Evolutionary conservation across 768 basidiomycete species (phyloP).

Genomic region (Leccinum ochraceum): DNA sequence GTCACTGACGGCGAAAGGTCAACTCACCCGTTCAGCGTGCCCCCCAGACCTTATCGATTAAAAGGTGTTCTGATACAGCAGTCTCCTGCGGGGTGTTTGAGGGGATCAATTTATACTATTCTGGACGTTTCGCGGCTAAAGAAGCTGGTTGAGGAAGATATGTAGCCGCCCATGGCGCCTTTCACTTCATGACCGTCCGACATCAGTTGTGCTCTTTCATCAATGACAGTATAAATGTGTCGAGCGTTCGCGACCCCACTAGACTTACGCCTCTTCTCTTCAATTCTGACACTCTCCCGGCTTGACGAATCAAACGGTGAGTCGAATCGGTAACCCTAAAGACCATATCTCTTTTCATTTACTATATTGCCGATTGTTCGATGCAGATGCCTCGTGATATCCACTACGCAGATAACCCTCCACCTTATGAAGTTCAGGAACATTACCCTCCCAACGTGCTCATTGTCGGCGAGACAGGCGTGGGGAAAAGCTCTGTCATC

Average conservation of each 20-base stretch:
- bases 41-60: conserved; percentile 13
- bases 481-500: conserved; percentile 43
- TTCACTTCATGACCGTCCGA: neutral
- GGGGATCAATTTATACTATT: conserved; percentile 5
- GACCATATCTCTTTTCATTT: neutral
- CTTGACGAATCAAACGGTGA: conserved; percentile 12
- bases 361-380: neutral
- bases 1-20: conserved; percentile 8
- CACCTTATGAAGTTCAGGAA: conserved; percentile 21
- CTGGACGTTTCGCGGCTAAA: neutral
- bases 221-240: conserved; percentile 21
- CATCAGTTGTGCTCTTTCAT: neutral
- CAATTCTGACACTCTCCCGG: conserved; percentile 4
- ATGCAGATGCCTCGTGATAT: conserved; percentile 16
- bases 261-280: conserved; percentile 1
- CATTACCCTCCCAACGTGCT: conserved; percentile 38
- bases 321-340: neutral
- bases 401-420: conserved; percentile 12
- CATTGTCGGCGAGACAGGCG: conserved; percentile 37
- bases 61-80: conserved; percentile 7
- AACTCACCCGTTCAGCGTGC: conserved; percentile 23
- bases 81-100: conserved; percentile 1
- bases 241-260: neutral
- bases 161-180: conserved; percentile 21
- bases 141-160: neutral